A percentile compares a stretch with the other conserved stretches of the same genome.
These are phyloP conservation scores for Starmerella roubikii DNA, from an alignment of 805 yeast species.

Conservation along the genomic window DNA sequence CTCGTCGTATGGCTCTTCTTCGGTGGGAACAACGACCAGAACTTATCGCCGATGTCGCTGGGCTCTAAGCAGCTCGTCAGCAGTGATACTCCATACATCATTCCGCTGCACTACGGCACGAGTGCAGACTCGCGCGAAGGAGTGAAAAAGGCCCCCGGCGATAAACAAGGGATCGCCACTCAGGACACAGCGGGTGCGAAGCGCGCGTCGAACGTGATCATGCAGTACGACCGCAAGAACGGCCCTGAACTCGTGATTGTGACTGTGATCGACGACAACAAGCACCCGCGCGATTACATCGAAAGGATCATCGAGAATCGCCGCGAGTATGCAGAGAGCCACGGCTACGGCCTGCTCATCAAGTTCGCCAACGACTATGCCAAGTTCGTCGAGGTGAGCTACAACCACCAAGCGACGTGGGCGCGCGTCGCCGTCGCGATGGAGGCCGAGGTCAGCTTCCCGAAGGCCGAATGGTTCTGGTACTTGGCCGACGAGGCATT, in stretches of 20 bases:
- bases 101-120: conserved; percentile 15
- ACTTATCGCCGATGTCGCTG: background rate
- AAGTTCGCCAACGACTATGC: conserved; percentile 75
- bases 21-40: conserved; percentile 14
- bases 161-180: conserved; percentile 17
- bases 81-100: conserved; percentile 1
- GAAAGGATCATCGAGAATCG: conserved; percentile 71
- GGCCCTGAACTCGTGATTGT: conserved; percentile 45
- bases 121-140: conserved; percentile 14
- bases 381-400: conserved; percentile 17
- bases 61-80: background rate
- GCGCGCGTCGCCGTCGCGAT: conserved; percentile 49
- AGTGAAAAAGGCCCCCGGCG: conserved; percentile 26
- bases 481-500: conserved; percentile 60
- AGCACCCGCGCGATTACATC: conserved; percentile 46
- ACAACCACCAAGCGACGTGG: conserved; percentile 36
- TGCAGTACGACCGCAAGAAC: conserved; percentile 15
- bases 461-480: conserved; percentile 84
- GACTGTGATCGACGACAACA: conserved; percentile 68
- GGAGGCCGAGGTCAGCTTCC: conserved; percentile 90
- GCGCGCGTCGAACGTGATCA: conserved; percentile 9
- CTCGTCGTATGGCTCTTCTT: conserved; percentile 22
- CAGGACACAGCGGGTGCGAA: conserved; percentile 3
- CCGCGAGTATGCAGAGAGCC: conserved; percentile 72
- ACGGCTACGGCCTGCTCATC: conserved; percentile 69